These are phyloP conservation scores for Cladosporium sphaerospermum DNA, from an alignment of 2,329 filamentous ascomycete genomes.

Conservation along the genomic window DNA sequence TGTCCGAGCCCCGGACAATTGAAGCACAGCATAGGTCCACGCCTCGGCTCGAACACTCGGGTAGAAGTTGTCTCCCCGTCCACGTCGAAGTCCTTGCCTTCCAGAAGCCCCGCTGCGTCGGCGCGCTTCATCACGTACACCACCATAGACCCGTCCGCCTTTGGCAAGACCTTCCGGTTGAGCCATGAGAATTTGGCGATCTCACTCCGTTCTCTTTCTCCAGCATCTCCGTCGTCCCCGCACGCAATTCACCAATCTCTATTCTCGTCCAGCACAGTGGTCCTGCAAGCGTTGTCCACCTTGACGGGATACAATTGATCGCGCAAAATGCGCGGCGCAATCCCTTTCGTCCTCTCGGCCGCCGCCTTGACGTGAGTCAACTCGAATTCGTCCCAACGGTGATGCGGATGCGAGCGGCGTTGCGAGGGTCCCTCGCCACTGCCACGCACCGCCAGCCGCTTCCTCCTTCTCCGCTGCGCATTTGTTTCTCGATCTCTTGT, in stretches of 20 bases:
- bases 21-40: too few species aligned
- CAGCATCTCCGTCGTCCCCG: background rate
- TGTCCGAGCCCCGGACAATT: too few species aligned
- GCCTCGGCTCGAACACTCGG: background rate
- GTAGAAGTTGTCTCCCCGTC: background rate
- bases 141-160: constrained; percentile 10
- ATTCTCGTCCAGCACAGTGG: background rate
- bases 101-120: background rate
- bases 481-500: too few species aligned
- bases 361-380: constrained; percentile 2
- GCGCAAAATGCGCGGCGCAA: constrained; percentile 1
- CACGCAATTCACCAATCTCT: constrained; percentile 2
- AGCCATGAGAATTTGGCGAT: constrained; percentile 4
- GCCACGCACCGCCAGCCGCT: too few species aligned
- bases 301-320: constrained; percentile 12
- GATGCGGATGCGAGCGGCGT: constrained; percentile 5
- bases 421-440: too few species aligned
- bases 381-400: constrained; percentile 3
- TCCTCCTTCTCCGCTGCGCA: too few species aligned
- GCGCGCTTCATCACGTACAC: constrained; percentile 1
- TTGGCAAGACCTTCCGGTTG: constrained; percentile 5
- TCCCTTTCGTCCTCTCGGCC: background rate
- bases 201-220: constrained; percentile 10
- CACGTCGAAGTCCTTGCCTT: background rate
- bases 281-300: constrained; percentile 8